Percentiles rank a stretch among this genome's conserved stretches.
These are phyloP conservation scores for Deinandra increscens DNA, from an alignment of 129 eudicot genomes.

Conservation along the genomic window DNA sequence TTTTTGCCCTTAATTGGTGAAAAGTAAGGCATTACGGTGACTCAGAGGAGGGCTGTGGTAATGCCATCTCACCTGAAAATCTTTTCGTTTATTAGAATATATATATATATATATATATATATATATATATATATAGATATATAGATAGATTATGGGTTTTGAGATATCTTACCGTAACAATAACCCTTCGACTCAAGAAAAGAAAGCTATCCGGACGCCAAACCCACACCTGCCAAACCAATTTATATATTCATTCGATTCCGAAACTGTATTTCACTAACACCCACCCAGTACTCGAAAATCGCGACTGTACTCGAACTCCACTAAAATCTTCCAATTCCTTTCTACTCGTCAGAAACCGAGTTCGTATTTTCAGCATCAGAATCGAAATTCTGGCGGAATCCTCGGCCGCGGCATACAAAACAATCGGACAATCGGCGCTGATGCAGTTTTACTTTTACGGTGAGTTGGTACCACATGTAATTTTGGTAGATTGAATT, in stretches of 20 bases:
- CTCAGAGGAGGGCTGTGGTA: too few relatives aligned
- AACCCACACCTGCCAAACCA: slow-evolving; percentile 9
- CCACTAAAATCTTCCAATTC: slow-evolving; percentile 3
- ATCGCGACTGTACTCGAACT: slow-evolving; percentile 29
- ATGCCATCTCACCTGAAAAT: too few relatives aligned
- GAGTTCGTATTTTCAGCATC: background rate
- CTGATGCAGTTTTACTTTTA: background rate
- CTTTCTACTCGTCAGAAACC: background rate
- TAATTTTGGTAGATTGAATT: background rate
- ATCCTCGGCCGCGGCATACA: background rate
- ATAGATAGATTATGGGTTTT: too few relatives aligned
- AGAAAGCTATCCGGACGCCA: slow-evolving; percentile 32
- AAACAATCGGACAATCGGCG: slow-evolving; percentile 10
- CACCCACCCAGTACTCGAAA: slow-evolving; percentile 29
- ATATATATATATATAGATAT: too few relatives aligned
- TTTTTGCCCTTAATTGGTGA: too few relatives aligned
- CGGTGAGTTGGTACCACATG: background rate
- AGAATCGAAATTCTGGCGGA: background rate
- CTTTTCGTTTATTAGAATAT: too few relatives aligned
- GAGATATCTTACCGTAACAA: background rate
- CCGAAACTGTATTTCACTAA: slow-evolving; percentile 30
- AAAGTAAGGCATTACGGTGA: too few relatives aligned
- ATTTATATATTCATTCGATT: slow-evolving; percentile 28
- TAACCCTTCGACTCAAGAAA: slow-evolving; percentile 25
- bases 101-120: too few relatives aligned